A percentile compares a stretch with the other conserved stretches of the same genome.
These are phyloP conservation scores for Pseudoperonospora humuli DNA, from an alignment of 352 stramenopile species.

Conservation along the genomic window DNA sequence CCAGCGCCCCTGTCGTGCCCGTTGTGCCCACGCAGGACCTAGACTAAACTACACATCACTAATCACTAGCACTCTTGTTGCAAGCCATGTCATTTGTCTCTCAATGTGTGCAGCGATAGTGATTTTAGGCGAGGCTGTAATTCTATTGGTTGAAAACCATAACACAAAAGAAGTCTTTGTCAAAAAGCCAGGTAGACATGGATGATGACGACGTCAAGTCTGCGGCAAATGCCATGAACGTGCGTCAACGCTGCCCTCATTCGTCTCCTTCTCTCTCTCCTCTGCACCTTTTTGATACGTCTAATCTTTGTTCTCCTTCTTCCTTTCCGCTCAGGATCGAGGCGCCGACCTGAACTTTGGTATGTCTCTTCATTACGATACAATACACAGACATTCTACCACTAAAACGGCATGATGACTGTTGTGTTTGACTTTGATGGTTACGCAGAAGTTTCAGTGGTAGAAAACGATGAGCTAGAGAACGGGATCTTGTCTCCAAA, in stretches of 20 bases:
- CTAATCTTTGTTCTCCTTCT: constrained; percentile 1
- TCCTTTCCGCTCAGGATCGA: constrained; percentile 42
- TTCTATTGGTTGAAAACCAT: constrained; percentile 22
- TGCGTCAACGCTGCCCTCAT: constrained; percentile 1
- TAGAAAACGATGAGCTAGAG: constrained; percentile 63
- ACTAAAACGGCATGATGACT: constrained; percentile 1
- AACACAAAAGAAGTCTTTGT: not conserved
- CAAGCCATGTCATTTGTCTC: constrained; percentile 25
- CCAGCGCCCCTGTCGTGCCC: constrained; percentile 21
- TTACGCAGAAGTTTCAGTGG: constrained; percentile 62
- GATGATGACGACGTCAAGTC: constrained; percentile 46
- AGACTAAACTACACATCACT: constrained; percentile 62
- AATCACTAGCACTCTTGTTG: constrained; percentile 24
- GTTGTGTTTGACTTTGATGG: not conserved
- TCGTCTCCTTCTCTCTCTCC: not conserved
- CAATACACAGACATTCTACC: not conserved
- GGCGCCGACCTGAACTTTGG: constrained; percentile 64
- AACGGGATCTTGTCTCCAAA: constrained; percentile 71
- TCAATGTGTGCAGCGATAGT: not conserved
- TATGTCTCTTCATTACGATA: constrained; percentile 12
- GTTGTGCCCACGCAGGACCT: constrained; percentile 60
- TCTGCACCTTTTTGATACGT: not conserved
- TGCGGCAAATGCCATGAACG: constrained; percentile 43
- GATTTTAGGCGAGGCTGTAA: not conserved
- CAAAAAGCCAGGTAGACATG: constrained; percentile 25